Evolutionary conservation across 2,329 filamentous ascomycete genomes (phyloP).

Genomic region (Fusarium hostae): DNA sequence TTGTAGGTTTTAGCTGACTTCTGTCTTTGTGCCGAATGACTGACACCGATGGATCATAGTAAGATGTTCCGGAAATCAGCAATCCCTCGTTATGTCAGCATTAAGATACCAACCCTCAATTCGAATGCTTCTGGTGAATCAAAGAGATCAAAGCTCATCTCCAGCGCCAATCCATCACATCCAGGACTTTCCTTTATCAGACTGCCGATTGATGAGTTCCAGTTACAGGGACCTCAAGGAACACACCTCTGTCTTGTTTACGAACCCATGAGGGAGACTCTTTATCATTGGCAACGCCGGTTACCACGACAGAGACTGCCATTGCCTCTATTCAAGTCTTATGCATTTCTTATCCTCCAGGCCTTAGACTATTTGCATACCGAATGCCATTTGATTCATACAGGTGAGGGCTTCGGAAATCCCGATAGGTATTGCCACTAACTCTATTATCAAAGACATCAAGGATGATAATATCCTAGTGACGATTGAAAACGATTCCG

Average conservation of each 20-base stretch:
- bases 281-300: constrained; percentile 24
- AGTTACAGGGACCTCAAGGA: constrained; percentile 17
- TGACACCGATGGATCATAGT: rapidly evolving
- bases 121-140: constrained; percentile 21
- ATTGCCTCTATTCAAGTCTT: constrained; percentile 27
- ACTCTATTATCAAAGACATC: constrained; percentile 18
- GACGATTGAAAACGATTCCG: constrained; percentile 30
- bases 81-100: constrained; percentile 15
- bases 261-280: constrained; percentile 37
- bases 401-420: constrained; percentile 13
- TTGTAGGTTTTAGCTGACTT: not conserved
- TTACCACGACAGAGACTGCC: constrained; percentile 24
- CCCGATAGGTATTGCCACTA: not conserved
- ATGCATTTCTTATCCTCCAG: constrained; percentile 28
- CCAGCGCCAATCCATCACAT: constrained; percentile 26
- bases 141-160: constrained; percentile 14
- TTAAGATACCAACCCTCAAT: constrained; percentile 36
- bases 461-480: constrained; percentile 42
- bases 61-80: not conserved
- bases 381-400: constrained; percentile 34
- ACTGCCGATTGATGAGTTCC: constrained; percentile 28
- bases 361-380: constrained; percentile 37
- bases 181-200: constrained; percentile 19
- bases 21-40: no score
- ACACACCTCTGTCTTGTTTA: constrained; percentile 40